A percentile compares a stretch with the other conserved stretches of the same genome.
Evolutionary conservation across 495 filamentous ascomycete genomes (phyloP).

Genomic region (Cercophora newfieldiana): DNA sequence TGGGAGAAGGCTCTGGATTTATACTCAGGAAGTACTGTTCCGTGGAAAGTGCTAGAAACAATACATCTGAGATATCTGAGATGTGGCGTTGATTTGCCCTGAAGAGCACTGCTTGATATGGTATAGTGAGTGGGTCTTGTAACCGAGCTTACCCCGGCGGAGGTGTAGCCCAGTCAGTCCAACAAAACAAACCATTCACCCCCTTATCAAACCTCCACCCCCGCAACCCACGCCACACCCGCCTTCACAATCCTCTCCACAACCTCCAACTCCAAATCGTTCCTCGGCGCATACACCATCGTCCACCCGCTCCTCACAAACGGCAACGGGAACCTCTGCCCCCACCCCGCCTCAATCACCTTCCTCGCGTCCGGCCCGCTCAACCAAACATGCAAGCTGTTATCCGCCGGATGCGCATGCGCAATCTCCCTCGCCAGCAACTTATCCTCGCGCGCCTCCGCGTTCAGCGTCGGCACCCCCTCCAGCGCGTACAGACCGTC

Average conservation of each 20-base stretch:
- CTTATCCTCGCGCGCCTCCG: slow-evolving; percentile 11
- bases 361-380: slow-evolving; percentile 16
- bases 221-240: slow-evolving; percentile 13
- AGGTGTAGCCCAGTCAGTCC: too few species aligned
- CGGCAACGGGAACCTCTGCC: slow-evolving; percentile 13
- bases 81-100: too few species aligned
- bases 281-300: slow-evolving; percentile 16
- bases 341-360: slow-evolving; percentile 17
- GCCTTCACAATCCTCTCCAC: slow-evolving; percentile 17
- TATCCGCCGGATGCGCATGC: slow-evolving; percentile 18
- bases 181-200: neutral
- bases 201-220: slow-evolving; percentile 1
- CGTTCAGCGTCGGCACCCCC: neutral
- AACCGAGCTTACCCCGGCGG: too few species aligned
- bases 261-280: slow-evolving; percentile 9
- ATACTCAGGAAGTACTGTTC: too few species aligned
- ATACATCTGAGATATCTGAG: too few species aligned
- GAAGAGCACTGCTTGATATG: too few species aligned
- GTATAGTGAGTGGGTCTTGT: too few species aligned
- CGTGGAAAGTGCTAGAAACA: too few species aligned
- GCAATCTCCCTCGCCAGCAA: slow-evolving; percentile 14
- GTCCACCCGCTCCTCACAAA: slow-evolving; percentile 15
- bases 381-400: slow-evolving; percentile 16
- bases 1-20: too few species aligned
- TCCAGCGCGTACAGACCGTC: slow-evolving; percentile 10